These are phyloP conservation scores for Talaromyces amestolkiae DNA, from an alignment of 2,329 filamentous ascomycete genomes.

Conservation along the genomic window DNA sequence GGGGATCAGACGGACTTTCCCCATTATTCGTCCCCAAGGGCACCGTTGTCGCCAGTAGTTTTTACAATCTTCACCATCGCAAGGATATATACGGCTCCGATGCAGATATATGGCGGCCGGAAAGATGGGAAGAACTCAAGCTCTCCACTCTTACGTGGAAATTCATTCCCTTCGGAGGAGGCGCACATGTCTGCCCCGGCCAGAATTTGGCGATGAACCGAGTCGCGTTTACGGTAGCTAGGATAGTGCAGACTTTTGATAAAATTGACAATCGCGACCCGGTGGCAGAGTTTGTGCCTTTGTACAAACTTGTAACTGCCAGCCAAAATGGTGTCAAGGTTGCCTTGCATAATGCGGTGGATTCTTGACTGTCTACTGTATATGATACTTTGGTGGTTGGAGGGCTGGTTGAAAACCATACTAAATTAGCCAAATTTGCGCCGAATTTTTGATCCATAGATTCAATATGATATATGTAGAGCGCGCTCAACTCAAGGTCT, in stretches of 20 bases:
- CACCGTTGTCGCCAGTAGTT: conserved; percentile 63
- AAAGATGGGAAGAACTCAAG: conserved; percentile 49
- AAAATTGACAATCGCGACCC: conserved; percentile 16
- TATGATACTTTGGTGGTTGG: neutral
- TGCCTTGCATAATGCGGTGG: neutral
- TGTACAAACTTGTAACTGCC: conserved; percentile 18
- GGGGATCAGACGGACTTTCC: conserved; percentile 35
- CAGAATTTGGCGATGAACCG: conserved; percentile 18
- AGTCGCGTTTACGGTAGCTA: conserved; percentile 12
- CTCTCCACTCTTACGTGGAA: conserved; percentile 50
- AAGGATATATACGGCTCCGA: conserved; percentile 49
- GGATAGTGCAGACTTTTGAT: conserved; percentile 2
- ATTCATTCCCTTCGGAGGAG: conserved; percentile 30
- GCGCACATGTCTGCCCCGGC: conserved; percentile 27
- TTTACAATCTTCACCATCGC: conserved; percentile 72
- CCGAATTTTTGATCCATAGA: too few relatives aligned
- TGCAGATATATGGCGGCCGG: conserved; percentile 47
- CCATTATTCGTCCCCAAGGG: conserved; percentile 67
- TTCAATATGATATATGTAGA: too few relatives aligned
- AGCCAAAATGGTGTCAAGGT: conserved; percentile 18
- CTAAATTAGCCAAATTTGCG: too few relatives aligned
- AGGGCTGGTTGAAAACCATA: neutral
- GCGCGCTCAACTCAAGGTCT: too few relatives aligned
- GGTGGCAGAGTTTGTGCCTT: conserved; percentile 8
- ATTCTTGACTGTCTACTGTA: neutral